Percentiles rank a stretch among this genome's conserved stretches.
Evolutionary conservation across 768 basidiomycete species (phyloP).

Genomic region (Amanita pallidorosea): DNA sequence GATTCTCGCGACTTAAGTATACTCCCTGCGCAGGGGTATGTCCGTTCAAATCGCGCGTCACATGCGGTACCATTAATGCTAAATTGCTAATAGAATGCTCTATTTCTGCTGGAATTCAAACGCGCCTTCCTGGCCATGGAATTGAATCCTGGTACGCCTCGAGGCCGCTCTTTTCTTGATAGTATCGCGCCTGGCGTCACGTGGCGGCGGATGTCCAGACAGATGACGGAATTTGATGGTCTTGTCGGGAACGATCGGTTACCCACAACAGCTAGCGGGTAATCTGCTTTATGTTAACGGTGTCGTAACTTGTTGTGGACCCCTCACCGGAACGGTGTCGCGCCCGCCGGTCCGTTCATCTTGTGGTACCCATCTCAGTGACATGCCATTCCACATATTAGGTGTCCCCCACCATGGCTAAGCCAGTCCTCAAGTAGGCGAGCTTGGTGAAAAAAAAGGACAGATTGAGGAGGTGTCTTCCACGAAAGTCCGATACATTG

Average conservation of each 20-base stretch:
- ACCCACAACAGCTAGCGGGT: not conserved
- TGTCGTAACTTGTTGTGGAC: too few species aligned
- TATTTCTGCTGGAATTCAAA: constrained; percentile 10
- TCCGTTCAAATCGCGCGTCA: not conserved
- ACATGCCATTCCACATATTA: not conserved
- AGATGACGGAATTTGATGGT: not conserved
- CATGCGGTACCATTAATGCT: too few species aligned
- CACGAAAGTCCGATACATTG: too few species aligned
- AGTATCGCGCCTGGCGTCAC: not conserved
- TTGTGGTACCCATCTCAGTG: not conserved
- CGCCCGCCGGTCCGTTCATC: not conserved
- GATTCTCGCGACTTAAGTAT: constrained; percentile 28
- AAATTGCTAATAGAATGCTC: too few species aligned
- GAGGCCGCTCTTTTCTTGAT: not conserved
- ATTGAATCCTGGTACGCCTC: constrained; percentile 20
- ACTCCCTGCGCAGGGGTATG: constrained; percentile 34
- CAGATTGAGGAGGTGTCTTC: too few species aligned
- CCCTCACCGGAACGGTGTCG: not conserved
- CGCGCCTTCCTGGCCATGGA: constrained; percentile 41
- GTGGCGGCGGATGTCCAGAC: not conserved
- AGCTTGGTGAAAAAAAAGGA: too few species aligned
- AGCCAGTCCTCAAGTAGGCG: too few species aligned
- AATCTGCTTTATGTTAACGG: not conserved
- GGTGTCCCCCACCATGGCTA: too few species aligned
- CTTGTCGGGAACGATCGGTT: not conserved